A percentile compares a stretch with the other conserved stretches of the same genome.
Evolutionary conservation across 139 green algal genomes (phyloP).

Genomic region (Volvox africanus): DNA sequence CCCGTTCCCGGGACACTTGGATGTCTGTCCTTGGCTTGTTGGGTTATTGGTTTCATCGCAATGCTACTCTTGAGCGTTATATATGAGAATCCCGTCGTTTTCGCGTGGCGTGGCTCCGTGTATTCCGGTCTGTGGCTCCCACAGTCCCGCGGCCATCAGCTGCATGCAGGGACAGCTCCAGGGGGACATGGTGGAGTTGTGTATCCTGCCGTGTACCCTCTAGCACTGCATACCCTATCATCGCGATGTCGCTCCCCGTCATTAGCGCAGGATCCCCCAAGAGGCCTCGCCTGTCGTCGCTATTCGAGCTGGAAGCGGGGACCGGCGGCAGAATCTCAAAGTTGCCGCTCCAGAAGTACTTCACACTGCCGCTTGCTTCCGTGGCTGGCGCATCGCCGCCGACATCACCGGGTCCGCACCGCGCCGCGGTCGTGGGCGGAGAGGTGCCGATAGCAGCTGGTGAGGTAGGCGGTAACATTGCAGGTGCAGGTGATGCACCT

Average conservation of each 20-base stretch:
- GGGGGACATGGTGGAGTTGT: too few species aligned
- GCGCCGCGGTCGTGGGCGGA: background rate
- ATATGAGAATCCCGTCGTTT: too few species aligned
- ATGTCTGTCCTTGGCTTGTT: too few species aligned
- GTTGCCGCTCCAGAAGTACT: constrained; percentile 24
- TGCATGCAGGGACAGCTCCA: too few species aligned
- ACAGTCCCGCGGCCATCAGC: background rate
- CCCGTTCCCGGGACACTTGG: too few species aligned
- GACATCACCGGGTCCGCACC: background rate
- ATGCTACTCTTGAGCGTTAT: too few species aligned
- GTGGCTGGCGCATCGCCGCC: background rate
- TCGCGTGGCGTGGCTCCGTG: too few species aligned
- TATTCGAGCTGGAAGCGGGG: background rate
- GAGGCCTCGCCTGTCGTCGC: constrained; percentile 14
- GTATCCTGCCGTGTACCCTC: too few species aligned
- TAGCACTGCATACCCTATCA: too few species aligned
- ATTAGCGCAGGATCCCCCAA: constrained; percentile 8
- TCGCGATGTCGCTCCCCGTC: too few species aligned
- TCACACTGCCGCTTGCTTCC: background rate
- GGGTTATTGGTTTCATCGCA: too few species aligned
- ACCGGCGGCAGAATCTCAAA: background rate
- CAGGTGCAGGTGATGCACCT: background rate
- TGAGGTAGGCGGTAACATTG: background rate
- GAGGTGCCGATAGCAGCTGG: background rate
- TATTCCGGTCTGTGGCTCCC: background rate